Conservation (phyloP, 176 grass and related monocot genomes). For the Poa annua region DNA sequence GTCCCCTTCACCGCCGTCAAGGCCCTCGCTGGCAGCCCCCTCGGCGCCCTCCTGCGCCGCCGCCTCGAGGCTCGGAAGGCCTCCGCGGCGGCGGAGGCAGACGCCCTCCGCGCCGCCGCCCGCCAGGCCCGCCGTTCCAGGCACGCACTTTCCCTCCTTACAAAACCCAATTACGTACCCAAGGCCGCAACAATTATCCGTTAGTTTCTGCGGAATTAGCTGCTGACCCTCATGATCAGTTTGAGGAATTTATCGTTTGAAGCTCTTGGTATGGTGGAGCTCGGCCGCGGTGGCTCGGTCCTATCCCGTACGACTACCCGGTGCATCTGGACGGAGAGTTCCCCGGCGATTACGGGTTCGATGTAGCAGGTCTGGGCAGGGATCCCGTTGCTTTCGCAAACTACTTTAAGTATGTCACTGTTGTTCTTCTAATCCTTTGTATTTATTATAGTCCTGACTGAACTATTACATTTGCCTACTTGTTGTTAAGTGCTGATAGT, state of each 20-base stretch:
- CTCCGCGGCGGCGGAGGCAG: constrained; percentile 59
- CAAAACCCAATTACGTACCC: too few relatives aligned
- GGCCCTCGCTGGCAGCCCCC: constrained; percentile 76
- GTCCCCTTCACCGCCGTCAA: constrained; percentile 92
- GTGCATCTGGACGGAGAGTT: constrained; percentile 70
- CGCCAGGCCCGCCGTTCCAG: constrained; percentile 58
- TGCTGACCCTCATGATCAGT: neutral
- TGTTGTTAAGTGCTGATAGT: neutral
- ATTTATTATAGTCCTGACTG: neutral
- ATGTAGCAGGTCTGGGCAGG: constrained; percentile 82
- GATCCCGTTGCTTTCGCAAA: constrained; percentile 78
- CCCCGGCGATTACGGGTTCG: constrained; percentile 93
- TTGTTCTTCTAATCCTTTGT: neutral
- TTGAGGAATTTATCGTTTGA: neutral
- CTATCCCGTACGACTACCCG: constrained; percentile 76
- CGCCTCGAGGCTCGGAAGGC: constrained; percentile 67
- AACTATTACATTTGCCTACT: neutral
- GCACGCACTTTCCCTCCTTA: neutral
- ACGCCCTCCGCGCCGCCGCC: constrained; percentile 50
- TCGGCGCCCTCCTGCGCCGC: constrained; percentile 67
- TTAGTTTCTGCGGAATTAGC: neutral
- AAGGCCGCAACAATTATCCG: neutral
- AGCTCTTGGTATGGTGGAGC: constrained; percentile 82
- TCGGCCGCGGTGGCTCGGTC: constrained; percentile 85
- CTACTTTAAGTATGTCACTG: constrained; percentile 81